Evolutionary conservation across 345 rosid genomes (phyloP).

Genomic region (Odontarrhena argentea): DNA sequence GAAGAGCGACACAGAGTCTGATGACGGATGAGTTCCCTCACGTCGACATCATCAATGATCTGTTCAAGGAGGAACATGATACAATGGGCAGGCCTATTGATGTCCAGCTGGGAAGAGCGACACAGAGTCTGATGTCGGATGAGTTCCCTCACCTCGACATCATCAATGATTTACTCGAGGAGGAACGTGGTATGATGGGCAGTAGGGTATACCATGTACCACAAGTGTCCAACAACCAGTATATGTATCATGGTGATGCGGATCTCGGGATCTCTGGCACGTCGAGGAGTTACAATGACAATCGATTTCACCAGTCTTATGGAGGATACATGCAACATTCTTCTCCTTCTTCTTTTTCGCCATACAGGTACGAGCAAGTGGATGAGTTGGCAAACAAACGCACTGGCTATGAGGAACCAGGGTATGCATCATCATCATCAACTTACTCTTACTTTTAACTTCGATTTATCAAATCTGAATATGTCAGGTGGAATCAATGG

Average conservation of each 20-base stretch:
- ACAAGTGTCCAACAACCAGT: slow-evolving; percentile 54
- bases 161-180: no score
- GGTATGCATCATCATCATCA: slow-evolving; percentile 35
- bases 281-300: slow-evolving; percentile 55
- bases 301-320: slow-evolving; percentile 53
- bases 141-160: no score
- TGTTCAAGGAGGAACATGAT: no score
- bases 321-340: slow-evolving; percentile 61
- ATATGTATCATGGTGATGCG: slow-evolving; percentile 51
- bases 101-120: no score
- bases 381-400: neutral
- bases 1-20: no score
- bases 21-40: no score
- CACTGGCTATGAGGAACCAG: slow-evolving; percentile 52
- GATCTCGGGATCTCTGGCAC: slow-evolving; percentile 54
- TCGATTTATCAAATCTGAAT: slow-evolving; percentile 48
- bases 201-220: slow-evolving; percentile 44
- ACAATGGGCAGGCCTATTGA: no score
- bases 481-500: slow-evolving; percentile 63
- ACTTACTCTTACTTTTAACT: slow-evolving; percentile 40
- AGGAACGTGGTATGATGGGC: slow-evolving; percentile 37
- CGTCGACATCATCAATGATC: no score
- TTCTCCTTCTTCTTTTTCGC: slow-evolving; percentile 39
- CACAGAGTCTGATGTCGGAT: no score
- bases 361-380: slow-evolving; percentile 24